Conservation (phyloP, 2,329 filamentous ascomycete genomes). For the Monosporascus sp. region DNA sequence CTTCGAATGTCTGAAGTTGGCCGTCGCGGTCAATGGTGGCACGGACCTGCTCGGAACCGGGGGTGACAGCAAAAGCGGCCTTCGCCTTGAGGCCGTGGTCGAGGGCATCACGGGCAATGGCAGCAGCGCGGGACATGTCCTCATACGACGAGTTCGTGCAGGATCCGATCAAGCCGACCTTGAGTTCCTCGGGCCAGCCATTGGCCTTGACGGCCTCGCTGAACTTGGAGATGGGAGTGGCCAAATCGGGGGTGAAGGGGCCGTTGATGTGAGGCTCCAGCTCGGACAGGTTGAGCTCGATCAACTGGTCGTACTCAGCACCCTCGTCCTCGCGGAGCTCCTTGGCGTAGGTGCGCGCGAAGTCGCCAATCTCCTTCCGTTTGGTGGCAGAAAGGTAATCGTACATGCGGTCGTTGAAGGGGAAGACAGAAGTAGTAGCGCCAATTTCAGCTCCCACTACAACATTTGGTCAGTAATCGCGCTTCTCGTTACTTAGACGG, state of each 20-base stretch:
- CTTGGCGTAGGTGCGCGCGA: constrained; percentile 74
- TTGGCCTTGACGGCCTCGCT: constrained; percentile 90
- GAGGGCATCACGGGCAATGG: constrained; percentile 86
- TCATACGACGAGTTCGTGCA: constrained; percentile 88
- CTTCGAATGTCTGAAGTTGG: constrained; percentile 89
- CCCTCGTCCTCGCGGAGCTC: constrained; percentile 85
- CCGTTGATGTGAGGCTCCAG: constrained; percentile 98
- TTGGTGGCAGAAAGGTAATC: constrained; percentile 92
- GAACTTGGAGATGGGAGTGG: constrained; percentile 96
- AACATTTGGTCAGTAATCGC: no score
- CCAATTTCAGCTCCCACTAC: constrained; percentile 58
- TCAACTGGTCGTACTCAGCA: constrained; percentile 90
- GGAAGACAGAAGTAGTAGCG: constrained; percentile 91
- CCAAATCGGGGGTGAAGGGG: constrained; percentile 96
- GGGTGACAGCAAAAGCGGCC: constrained; percentile 88
- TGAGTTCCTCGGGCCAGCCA: constrained; percentile 93
- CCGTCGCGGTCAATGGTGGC: constrained; percentile 88
- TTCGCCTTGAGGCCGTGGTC: constrained; percentile 92
- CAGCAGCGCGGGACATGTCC: constrained; percentile 91
- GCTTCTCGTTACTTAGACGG: no score
- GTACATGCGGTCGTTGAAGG: constrained; percentile 97
- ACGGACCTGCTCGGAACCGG: constrained; percentile 94
- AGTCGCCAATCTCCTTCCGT: constrained; percentile 85
- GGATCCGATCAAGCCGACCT: constrained; percentile 94
- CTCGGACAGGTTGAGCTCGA: constrained; percentile 91